Evolutionary conservation across 2,329 filamentous ascomycete genomes (phyloP).

Genomic region (Trichoderma hamatum): DNA sequence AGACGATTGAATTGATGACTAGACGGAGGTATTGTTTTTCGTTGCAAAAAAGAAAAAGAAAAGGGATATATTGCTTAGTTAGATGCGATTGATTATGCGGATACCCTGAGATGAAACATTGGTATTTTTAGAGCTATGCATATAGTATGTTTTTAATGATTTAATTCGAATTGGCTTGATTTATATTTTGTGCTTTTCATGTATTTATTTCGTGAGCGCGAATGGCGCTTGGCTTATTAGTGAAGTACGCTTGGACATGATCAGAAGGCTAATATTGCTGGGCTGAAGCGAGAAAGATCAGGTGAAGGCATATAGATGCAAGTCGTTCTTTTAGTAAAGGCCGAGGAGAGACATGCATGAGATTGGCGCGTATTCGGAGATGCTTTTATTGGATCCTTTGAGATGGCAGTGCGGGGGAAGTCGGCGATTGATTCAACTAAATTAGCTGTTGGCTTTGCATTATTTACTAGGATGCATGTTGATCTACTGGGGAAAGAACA

Average conservation of each 20-base stretch:
- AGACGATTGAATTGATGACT: no score
- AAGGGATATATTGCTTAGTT: slow-evolving; percentile 7
- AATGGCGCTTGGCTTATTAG: not conserved
- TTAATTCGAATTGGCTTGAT: not conserved
- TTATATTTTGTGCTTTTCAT: not conserved
- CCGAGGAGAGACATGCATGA: slow-evolving; percentile 18
- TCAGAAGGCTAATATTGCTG: not conserved
- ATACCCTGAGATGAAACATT: slow-evolving; percentile 12
- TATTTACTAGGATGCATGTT: not conserved
- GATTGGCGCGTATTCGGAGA: not conserved
- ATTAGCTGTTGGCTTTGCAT: not conserved
- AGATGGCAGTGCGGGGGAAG: not conserved
- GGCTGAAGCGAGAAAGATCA: not conserved
- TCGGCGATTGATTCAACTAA: not conserved
- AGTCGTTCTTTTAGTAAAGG: not conserved
- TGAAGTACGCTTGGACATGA: not conserved
- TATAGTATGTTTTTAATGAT: not conserved
- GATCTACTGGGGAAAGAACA: not conserved
- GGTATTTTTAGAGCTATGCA: slow-evolving; percentile 20
- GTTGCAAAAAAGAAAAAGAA: not conserved
- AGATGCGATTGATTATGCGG: slow-evolving; percentile 6
- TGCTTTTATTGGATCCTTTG: not conserved
- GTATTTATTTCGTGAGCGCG: not conserved
- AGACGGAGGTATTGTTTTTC: slow-evolving; percentile 1
- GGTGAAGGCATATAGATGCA: not conserved